These are phyloP conservation scores for Centrapalus pauciflorus DNA, from an alignment of 129 eudicot genomes.

Conservation along the genomic window DNA sequence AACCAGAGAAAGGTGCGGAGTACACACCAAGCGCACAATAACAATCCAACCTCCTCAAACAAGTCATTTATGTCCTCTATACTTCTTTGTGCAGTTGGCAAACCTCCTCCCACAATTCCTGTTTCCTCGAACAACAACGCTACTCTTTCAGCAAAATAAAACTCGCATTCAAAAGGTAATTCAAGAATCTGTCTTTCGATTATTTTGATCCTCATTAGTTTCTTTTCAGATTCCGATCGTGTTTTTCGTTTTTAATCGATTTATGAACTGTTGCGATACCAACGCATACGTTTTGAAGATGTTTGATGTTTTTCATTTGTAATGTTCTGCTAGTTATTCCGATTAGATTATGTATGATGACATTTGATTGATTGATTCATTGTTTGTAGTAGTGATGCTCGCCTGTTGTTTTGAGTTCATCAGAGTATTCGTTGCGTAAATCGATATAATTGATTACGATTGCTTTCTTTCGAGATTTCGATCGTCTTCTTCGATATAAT, in stretches of 20 bases:
- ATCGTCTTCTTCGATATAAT: neutral
- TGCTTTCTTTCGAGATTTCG: neutral
- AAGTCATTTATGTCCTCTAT: conserved; percentile 1
- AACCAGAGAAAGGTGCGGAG: neutral
- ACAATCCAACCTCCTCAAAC: neutral
- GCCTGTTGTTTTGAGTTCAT: neutral
- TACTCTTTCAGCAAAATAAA: neutral
- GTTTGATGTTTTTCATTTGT: too few relatives aligned
- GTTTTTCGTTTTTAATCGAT: neutral
- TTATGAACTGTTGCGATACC: neutral
- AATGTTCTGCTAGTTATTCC: neutral
- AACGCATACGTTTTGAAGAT: neutral
- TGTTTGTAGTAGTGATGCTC: neutral
- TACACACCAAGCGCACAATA: conserved; percentile 4
- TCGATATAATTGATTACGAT: neutral
- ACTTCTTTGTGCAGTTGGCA: neutral
- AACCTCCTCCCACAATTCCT: conserved; percentile 1
- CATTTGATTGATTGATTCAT: neutral
- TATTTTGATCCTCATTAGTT: neutral
- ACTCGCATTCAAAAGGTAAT: neutral
- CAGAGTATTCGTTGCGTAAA: neutral
- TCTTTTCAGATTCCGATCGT: neutral
- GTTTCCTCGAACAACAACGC: conserved; percentile 6
- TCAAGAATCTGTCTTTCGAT: neutral
- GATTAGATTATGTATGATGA: neutral